Conservation (phyloP, 345 rosid genomes). For the Isatis tinctoria region DNA sequence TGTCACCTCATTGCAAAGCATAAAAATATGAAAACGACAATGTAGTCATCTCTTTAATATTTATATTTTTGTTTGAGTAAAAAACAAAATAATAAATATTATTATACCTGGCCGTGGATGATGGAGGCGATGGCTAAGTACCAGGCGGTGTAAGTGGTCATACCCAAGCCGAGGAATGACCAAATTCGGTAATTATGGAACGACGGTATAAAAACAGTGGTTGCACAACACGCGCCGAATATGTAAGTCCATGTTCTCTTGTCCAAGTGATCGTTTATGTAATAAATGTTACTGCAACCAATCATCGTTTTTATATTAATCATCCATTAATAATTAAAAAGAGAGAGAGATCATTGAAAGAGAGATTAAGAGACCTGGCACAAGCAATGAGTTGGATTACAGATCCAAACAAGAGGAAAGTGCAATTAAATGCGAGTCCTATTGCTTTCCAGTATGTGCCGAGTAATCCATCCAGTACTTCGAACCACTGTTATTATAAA, state of each 20-base stretch:
- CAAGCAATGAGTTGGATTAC: constrained; percentile 98
- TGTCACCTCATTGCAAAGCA: constrained; percentile 34
- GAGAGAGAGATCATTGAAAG: neutral
- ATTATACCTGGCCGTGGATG: constrained; percentile 65
- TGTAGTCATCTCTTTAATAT: neutral
- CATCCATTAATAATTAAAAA: neutral
- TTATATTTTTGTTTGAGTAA: neutral
- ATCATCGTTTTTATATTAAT: neutral
- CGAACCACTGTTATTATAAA: constrained; percentile 75
- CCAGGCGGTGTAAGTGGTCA: constrained; percentile 99
- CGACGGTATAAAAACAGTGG: constrained; percentile 96
- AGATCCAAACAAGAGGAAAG: constrained; percentile 94
- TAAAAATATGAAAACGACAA: constrained; percentile 26
- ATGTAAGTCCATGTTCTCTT: constrained; percentile 99
- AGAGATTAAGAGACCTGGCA: constrained; percentile 56
- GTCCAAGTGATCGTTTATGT: constrained; percentile 91
- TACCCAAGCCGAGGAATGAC: constrained; percentile 96
- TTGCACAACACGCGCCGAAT: constrained; percentile 99
- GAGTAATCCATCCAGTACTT: constrained; percentile 90
- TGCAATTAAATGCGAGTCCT: constrained; percentile 98
- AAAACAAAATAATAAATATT: neutral
- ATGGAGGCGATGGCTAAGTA: constrained; percentile 79
- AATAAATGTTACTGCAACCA: constrained; percentile 79
- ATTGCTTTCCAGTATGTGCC: constrained; percentile 95
- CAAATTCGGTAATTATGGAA: constrained; percentile 97